Percentiles rank a stretch among this genome's conserved stretches.
Evolutionary conservation across 2,329 filamentous ascomycete genomes (phyloP).

Genomic region (Esteya vermicola): DNA sequence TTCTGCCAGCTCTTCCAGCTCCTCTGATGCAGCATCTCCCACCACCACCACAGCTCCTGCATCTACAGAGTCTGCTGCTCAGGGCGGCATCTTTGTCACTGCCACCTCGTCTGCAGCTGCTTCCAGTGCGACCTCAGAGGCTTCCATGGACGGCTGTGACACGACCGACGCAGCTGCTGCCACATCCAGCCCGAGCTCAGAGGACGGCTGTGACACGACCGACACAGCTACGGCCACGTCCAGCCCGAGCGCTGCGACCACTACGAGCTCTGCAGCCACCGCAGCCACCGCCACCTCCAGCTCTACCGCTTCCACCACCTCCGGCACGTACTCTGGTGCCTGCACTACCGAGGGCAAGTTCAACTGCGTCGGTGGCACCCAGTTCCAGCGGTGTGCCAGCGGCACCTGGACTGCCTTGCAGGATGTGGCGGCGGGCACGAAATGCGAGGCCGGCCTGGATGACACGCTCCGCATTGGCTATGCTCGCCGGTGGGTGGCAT

Average conservation of each 20-base stretch:
- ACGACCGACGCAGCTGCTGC: too few relatives aligned
- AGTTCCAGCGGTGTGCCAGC: constrained; percentile 37
- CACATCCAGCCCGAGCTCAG: too few relatives aligned
- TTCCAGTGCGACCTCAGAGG: too few relatives aligned
- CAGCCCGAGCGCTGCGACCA: not conserved
- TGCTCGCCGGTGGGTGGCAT: too few relatives aligned
- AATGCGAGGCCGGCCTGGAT: constrained; percentile 28
- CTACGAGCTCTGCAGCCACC: constrained; percentile 4
- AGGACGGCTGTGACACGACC: too few relatives aligned
- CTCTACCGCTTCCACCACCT: constrained; percentile 18
- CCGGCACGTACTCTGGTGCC: constrained; percentile 17
- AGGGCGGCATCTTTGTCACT: not conserved
- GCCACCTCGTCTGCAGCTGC: too few relatives aligned
- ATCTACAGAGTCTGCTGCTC: not conserved
- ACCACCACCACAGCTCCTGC: not conserved
- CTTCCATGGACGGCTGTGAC: too few relatives aligned
- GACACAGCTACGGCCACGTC: too few relatives aligned
- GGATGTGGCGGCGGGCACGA: constrained; percentile 29
- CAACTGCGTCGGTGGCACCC: constrained; percentile 30
- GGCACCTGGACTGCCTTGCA: constrained; percentile 29
- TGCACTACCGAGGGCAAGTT: constrained; percentile 33
- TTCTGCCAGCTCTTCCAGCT: not conserved
- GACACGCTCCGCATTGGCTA: too few relatives aligned
- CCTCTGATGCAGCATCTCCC: constrained; percentile 1
- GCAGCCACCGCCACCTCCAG: constrained; percentile 7